Conservation (phyloP, 2,329 filamentous ascomycete species). For the Ceratocystis alfenasii region DNA sequence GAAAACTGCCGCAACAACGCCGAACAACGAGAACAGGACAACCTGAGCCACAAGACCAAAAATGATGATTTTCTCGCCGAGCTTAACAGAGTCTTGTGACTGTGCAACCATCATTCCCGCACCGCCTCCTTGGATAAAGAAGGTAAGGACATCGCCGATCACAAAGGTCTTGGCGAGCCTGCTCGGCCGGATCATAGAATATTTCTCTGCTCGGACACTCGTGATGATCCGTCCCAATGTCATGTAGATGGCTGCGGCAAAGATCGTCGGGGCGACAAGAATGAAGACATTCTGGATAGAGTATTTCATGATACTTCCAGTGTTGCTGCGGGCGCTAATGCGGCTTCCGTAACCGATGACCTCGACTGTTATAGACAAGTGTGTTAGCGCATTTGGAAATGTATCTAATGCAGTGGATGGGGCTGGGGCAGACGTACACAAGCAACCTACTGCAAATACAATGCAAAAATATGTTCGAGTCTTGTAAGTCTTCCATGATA, state of each 20-base stretch:
- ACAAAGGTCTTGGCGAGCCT: conserved; percentile 47
- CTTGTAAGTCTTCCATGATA: conserved; percentile 9
- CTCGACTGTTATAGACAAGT: conserved; percentile 27
- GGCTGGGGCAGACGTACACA: conserved; percentile 32
- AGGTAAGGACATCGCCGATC: conserved; percentile 40
- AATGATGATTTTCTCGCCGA: conserved; percentile 39
- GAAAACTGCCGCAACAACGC: conserved; percentile 36
- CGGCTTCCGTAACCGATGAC: conserved; percentile 24
- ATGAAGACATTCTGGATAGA: conserved; percentile 35
- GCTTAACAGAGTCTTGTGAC: conserved; percentile 10
- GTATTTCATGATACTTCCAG: conserved; percentile 30
- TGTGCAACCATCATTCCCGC: conserved; percentile 28
- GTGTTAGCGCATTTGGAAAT: conserved; percentile 13
- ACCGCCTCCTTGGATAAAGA: conserved; percentile 39
- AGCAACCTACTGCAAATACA: conserved; percentile 37
- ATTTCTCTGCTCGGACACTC: conserved; percentile 30
- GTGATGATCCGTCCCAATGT: conserved; percentile 35
- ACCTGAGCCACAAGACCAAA: conserved; percentile 44
- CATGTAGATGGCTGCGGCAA: conserved; percentile 43
- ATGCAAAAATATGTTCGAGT: conserved; percentile 25
- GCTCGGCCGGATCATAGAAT: conserved; percentile 28
- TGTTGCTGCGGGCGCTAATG: conserved; percentile 25
- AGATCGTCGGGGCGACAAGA: conserved; percentile 38
- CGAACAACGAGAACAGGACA: conserved; percentile 41
- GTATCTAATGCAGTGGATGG: not conserved